phyloP scores from a whole-genome alignment of 495 filamentous ascomycete genomes.

The Pyrenopolyporus hunteri region DNA sequence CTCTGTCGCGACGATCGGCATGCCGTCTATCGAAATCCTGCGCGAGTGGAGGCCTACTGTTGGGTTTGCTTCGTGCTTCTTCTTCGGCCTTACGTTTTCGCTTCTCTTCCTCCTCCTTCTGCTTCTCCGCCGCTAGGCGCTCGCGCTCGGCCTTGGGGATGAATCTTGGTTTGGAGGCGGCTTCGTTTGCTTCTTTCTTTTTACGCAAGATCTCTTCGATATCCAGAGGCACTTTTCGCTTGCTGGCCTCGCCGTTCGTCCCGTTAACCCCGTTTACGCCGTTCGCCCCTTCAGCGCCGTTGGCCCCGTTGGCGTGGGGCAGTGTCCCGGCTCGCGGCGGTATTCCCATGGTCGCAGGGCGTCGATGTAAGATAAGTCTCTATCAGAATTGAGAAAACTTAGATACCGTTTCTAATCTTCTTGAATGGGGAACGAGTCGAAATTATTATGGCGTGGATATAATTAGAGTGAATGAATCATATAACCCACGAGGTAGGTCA shows the following conservation, averaged over 20 bases:
- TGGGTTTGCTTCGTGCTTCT: slow-evolving; percentile 44
- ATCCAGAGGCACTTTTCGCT: slow-evolving; percentile 50
- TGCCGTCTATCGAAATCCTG: slow-evolving; percentile 26
- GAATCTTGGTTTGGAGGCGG: slow-evolving; percentile 81
- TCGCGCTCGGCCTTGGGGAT: slow-evolving; percentile 89
- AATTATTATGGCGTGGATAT: background rate
- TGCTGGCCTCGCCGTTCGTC: slow-evolving; percentile 19
- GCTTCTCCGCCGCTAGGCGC: slow-evolving; percentile 81
- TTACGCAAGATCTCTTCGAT: slow-evolving; percentile 55
- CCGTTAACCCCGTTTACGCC: slow-evolving; percentile 16
- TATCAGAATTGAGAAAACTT: background rate
- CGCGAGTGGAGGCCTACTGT: background rate
- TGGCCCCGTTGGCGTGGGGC: slow-evolving; percentile 15
- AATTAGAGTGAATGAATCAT: background rate
- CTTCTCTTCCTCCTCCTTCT: slow-evolving; percentile 76
- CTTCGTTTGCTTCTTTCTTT: slow-evolving; percentile 54
- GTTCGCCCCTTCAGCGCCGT: background rate
- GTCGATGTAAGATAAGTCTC: slow-evolving; percentile 1
- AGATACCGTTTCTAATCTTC: background rate
- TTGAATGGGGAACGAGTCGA: background rate
- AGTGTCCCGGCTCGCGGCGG: slow-evolving; percentile 37
- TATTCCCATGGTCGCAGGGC: slow-evolving; percentile 34
- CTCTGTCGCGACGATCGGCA: slow-evolving; percentile 34
- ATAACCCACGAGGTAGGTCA: background rate
- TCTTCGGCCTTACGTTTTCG: slow-evolving; percentile 62